A percentile compares a stretch with the other conserved stretches of the same genome.
phyloP scores from a whole-genome alignment of 306 rosid species.

The Cicer judaicum region DNA sequence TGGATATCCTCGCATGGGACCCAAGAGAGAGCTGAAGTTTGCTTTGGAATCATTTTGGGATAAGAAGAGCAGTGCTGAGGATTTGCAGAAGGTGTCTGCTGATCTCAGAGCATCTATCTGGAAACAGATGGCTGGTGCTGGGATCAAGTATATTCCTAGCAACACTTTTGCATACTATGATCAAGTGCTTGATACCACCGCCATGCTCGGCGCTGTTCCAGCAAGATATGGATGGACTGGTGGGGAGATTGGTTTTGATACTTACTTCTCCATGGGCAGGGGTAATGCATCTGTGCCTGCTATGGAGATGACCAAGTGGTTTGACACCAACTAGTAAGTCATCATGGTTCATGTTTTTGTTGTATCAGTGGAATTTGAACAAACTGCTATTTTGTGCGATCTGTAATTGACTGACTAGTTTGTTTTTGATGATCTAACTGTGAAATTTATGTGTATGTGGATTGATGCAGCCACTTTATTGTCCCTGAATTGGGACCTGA shows the following conservation, averaged over 20 bases:
- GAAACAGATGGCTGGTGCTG: conserved; percentile 81
- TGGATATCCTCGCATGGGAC: conserved; percentile 97
- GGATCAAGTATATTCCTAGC: conserved; percentile 89
- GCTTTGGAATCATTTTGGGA: conserved; percentile 92
- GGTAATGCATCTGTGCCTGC: conserved; percentile 88
- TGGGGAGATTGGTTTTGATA: conserved; percentile 84
- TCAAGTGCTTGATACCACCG: conserved; percentile 81
- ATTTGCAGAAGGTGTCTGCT: conserved; percentile 74
- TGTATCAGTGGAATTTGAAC: neutral
- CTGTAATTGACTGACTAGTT: too few relatives aligned
- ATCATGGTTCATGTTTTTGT: neutral
- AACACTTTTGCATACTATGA: conserved; percentile 87
- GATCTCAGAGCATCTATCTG: conserved; percentile 83
- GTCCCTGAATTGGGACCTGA: conserved; percentile 91
- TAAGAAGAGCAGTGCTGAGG: conserved; percentile 78
- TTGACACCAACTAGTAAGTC: conserved; percentile 92
- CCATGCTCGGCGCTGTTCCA: conserved; percentile 84
- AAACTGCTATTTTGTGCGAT: neutral
- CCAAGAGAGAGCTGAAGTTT: conserved; percentile 92
- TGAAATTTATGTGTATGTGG: conserved; percentile 31
- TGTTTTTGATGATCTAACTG: neutral
- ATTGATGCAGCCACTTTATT: conserved; percentile 76
- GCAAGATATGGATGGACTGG: conserved; percentile 79
- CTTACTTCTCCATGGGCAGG: conserved; percentile 90
- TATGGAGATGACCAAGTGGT: conserved; percentile 99